phyloP scores from a whole-genome alignment of 176 grass and related monocot genomes.

The Stipa capillata region DNA sequence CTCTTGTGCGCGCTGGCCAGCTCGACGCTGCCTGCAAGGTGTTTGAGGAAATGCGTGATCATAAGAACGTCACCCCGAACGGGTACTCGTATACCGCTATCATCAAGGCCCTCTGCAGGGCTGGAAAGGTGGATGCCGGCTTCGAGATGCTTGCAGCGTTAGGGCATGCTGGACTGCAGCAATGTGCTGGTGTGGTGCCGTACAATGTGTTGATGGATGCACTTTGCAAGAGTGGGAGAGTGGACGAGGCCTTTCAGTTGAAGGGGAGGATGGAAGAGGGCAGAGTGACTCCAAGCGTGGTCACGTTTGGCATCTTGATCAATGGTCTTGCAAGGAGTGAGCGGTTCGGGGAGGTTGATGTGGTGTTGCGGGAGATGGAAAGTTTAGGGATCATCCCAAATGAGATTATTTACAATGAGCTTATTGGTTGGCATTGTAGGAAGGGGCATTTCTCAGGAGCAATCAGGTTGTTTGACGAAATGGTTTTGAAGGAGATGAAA shows the following conservation, averaged over 20 bases:
- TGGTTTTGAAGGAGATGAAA: constrained; percentile 46
- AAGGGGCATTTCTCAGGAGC: constrained; percentile 35
- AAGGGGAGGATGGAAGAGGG: constrained; percentile 57
- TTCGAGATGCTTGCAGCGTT: constrained; percentile 50
- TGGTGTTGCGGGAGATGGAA: constrained; percentile 60
- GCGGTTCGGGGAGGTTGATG: constrained; percentile 34
- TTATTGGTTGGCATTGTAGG: constrained; percentile 73
- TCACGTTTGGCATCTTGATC: constrained; percentile 78
- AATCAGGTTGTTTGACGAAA: constrained; percentile 53
- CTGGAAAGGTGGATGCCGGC: constrained; percentile 35
- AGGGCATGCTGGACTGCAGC: constrained; percentile 27
- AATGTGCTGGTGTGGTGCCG: constrained; percentile 26
- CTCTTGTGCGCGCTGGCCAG: constrained; percentile 5
- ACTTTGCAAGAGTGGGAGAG: constrained; percentile 55
- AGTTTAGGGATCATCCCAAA: constrained; percentile 45
- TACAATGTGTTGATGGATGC: constrained; percentile 76
- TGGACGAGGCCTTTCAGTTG: constrained; percentile 60
- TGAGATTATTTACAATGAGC: constrained; percentile 76
- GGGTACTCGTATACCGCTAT: constrained; percentile 55
- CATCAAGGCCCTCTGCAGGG: constrained; percentile 50
- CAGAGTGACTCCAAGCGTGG: constrained; percentile 40
- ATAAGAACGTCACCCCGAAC: constrained; percentile 31
- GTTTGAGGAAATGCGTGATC: constrained; percentile 46
- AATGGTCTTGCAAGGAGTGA: constrained; percentile 64
- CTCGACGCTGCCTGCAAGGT: constrained; percentile 29